These are phyloP conservation scores for Sistotremastrum niveocremeum DNA, from an alignment of 768 basidiomycete species.

Conservation along the genomic window DNA sequence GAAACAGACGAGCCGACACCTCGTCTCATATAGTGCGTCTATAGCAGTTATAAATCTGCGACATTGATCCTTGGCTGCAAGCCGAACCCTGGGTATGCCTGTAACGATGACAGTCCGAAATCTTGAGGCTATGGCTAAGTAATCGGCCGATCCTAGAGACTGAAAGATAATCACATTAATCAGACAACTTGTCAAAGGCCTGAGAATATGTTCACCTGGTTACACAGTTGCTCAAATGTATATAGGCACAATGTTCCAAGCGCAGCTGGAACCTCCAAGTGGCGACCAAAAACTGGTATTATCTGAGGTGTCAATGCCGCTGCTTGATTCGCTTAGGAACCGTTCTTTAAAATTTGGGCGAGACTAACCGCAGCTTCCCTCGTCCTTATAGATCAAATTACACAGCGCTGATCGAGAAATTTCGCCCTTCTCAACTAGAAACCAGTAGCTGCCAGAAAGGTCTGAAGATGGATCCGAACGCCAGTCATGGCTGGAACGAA, in stretches of 20 bases:
- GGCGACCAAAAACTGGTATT: constrained; percentile 36
- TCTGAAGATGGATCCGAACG: constrained; percentile 13
- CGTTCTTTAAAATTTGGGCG: too few species aligned
- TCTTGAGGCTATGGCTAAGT: constrained; percentile 36
- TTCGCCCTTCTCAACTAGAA: too few species aligned
- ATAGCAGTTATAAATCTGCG: constrained; percentile 46
- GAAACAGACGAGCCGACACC: constrained; percentile 23
- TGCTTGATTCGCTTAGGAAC: too few species aligned
- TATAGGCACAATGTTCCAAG: constrained; percentile 28
- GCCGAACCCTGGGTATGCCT: constrained; percentile 33
- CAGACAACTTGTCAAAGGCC: background rate
- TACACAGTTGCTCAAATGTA: constrained; percentile 37
- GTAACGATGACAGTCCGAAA: constrained; percentile 38
- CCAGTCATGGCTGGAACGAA: constrained; percentile 36
- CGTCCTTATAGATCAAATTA: too few species aligned
- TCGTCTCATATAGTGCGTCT: constrained; percentile 41
- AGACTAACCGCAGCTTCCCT: too few species aligned
- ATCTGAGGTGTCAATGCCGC: constrained; percentile 5
- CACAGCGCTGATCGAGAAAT: too few species aligned
- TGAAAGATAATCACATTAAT: constrained; percentile 4
- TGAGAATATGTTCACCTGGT: constrained; percentile 13
- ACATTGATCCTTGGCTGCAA: constrained; percentile 44
- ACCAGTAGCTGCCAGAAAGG: too few species aligned
- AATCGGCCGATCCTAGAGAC: constrained; percentile 44
- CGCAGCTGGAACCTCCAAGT: constrained; percentile 30